Percentiles rank a stretch among this genome's conserved stretches.
These are phyloP conservation scores for Heliosperma pusillum DNA, from an alignment of 148 eudicot genomes.

Conservation along the genomic window DNA sequence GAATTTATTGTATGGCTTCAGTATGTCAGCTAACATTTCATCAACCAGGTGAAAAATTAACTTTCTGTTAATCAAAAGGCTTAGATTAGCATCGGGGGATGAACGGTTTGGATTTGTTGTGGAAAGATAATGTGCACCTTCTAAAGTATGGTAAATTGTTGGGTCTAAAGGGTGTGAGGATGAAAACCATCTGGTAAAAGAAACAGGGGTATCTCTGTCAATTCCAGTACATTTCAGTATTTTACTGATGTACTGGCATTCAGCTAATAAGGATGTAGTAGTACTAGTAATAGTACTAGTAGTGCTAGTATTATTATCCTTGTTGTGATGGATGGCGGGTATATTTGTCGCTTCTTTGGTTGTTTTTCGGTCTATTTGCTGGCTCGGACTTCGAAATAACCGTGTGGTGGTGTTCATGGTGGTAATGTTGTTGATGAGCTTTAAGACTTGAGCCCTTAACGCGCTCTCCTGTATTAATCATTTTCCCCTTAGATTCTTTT, in stretches of 20 bases:
- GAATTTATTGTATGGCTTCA: not conserved
- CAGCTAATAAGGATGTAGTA: slow-evolving; percentile 16
- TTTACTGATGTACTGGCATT: slow-evolving; percentile 50
- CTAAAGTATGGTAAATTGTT: slow-evolving; percentile 52
- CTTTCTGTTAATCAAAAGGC: slow-evolving; percentile 42
- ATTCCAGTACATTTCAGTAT: slow-evolving; percentile 52
- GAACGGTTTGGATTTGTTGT: not conserved
- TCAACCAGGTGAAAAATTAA: slow-evolving; percentile 57
- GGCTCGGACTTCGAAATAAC: slow-evolving; percentile 47
- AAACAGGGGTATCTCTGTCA: slow-evolving; percentile 43
- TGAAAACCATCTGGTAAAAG: slow-evolving; percentile 47
- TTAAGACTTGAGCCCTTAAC: slow-evolving; percentile 39
- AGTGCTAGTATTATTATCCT: slow-evolving; percentile 1
- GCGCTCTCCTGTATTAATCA: slow-evolving; percentile 19
- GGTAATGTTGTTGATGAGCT: slow-evolving; percentile 15
- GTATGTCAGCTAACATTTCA: slow-evolving; percentile 49
- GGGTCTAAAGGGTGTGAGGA: slow-evolving; percentile 71
- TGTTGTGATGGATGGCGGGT: slow-evolving; percentile 21
- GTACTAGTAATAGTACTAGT: slow-evolving; percentile 32
- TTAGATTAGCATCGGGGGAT: slow-evolving; percentile 9
- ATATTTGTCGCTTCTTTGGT: slow-evolving; percentile 22
- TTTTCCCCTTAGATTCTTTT: not conserved
- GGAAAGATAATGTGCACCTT: slow-evolving; percentile 27
- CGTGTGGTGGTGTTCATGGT: slow-evolving; percentile 23
- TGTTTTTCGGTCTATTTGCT: slow-evolving; percentile 24